Percentiles rank a stretch among this genome's conserved stretches.
Evolutionary conservation across 164 flowering plant genomes (phyloP).

Genomic region (Sextonia rubra): DNA sequence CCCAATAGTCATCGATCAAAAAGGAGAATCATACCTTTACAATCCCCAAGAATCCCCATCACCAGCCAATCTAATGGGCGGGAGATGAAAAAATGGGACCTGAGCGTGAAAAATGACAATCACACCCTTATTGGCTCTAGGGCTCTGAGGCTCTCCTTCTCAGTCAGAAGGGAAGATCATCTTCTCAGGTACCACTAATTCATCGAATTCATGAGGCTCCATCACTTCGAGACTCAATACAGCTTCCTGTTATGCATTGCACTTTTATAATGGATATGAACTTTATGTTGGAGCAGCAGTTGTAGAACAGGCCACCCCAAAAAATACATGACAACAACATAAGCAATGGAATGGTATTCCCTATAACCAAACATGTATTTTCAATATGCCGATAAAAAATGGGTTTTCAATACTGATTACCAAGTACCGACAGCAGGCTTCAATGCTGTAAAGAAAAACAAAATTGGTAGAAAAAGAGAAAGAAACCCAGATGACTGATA

Average conservation of each 20-base stretch:
- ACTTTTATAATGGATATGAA: not conserved
- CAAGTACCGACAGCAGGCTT: too few relatives aligned
- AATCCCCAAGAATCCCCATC: not conserved
- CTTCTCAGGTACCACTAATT: slow-evolving; percentile 87
- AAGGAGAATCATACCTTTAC: not conserved
- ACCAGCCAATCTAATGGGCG: not conserved
- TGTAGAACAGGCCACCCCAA: not conserved
- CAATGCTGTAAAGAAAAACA: too few relatives aligned
- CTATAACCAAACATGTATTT: too few relatives aligned
- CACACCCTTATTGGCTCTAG: not conserved
- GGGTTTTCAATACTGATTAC: too few relatives aligned
- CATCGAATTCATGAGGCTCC: slow-evolving; percentile 69
- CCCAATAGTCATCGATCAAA: too few relatives aligned
- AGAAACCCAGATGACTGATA: too few relatives aligned
- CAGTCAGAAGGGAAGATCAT: slow-evolving; percentile 81
- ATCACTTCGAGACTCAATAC: slow-evolving; percentile 75
- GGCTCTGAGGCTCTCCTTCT: not conserved
- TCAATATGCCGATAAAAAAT: too few relatives aligned
- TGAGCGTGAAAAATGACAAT: not conserved
- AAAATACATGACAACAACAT: too few relatives aligned
- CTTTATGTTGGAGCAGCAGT: not conserved
- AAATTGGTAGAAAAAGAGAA: too few relatives aligned
- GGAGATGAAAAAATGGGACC: slow-evolving; percentile 7
- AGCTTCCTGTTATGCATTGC: slow-evolving; percentile 59
- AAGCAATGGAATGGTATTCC: too few relatives aligned